A percentile compares a stretch with the other conserved stretches of the same genome.
Evolutionary conservation across 1,139 yeast genomes (phyloP).

Genomic region (Scheffersomyces stambukii): DNA sequence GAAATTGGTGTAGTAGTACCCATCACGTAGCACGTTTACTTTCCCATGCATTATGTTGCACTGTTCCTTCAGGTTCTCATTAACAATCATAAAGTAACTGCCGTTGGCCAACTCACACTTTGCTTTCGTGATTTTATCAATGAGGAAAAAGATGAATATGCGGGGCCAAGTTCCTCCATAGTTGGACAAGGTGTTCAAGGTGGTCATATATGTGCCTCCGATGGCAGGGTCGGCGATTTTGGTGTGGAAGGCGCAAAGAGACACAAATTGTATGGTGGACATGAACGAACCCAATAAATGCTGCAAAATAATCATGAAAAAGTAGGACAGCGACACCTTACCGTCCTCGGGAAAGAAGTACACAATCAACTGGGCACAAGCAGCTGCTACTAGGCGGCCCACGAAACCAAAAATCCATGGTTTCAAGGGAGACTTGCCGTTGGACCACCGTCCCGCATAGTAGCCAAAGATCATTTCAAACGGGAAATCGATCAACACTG

Average conservation of each 20-base stretch:
- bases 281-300: slow-evolving; percentile 86
- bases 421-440: slow-evolving; percentile 62
- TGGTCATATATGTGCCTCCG: slow-evolving; percentile 98
- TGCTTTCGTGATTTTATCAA: slow-evolving; percentile 71
- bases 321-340: slow-evolving; percentile 45
- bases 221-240: slow-evolving; percentile 91
- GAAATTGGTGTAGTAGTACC: slow-evolving; percentile 75
- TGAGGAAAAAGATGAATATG: slow-evolving; percentile 67
- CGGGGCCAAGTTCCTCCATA: slow-evolving; percentile 99
- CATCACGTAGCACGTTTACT: slow-evolving; percentile 61
- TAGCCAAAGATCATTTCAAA: slow-evolving; percentile 93
- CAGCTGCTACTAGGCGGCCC: slow-evolving; percentile 79
- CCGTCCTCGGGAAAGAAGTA: slow-evolving; percentile 64
- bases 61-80: slow-evolving; percentile 37
- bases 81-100: slow-evolving; percentile 12
- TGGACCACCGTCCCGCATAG: slow-evolving; percentile 93
- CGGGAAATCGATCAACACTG: slow-evolving; percentile 93
- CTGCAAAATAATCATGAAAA: slow-evolving; percentile 68
- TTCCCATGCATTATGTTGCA: slow-evolving; percentile 56
- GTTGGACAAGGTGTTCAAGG: slow-evolving; percentile 85
- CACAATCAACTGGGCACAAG: slow-evolving; percentile 71
- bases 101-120: slow-evolving; percentile 35
- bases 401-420: slow-evolving; percentile 91
- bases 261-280: slow-evolving; percentile 93
- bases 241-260: slow-evolving; percentile 92